Evolutionary conservation across 2,329 filamentous ascomycete species (phyloP).

Genomic region (Calonectria ilicicola): DNA sequence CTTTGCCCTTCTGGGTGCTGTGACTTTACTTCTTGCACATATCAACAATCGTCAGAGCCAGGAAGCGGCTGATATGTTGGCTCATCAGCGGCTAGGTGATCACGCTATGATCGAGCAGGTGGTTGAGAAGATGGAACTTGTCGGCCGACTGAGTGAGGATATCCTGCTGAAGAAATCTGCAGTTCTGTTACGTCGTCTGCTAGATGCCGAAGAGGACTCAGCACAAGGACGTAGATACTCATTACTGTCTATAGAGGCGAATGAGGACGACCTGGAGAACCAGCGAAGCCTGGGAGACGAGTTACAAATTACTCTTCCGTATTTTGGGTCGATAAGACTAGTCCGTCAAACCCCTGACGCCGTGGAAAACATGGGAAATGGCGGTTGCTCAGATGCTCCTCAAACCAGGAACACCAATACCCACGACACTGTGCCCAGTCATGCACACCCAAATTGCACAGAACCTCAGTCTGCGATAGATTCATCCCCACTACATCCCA

Average conservation of each 20-base stretch:
- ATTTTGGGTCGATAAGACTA: neutral
- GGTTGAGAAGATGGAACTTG: conserved; percentile 7
- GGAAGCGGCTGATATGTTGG: neutral
- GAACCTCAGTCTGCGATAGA: neutral
- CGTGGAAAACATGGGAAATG: too few species aligned
- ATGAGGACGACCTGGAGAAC: neutral
- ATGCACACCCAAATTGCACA: neutral
- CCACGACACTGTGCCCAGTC: neutral
- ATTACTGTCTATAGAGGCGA: neutral
- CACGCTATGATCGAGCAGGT: conserved; percentile 18
- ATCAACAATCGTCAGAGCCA: neutral
- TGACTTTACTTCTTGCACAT: conserved; percentile 17
- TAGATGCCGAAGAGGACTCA: neutral
- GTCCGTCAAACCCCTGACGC: neutral
- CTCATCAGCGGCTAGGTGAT: conserved; percentile 17
- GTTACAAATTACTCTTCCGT: neutral
- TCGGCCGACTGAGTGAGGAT: neutral
- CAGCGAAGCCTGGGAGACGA: neutral
- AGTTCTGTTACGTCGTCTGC: neutral
- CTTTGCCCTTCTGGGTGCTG: conserved; percentile 16
- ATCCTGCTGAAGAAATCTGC: neutral
- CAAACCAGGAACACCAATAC: neutral
- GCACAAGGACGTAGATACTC: neutral
- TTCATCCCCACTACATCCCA: neutral
- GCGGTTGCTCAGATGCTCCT: neutral